phyloP scores from a whole-genome alignment of 2,329 filamentous ascomycete species.

The Neurospora sp. region DNA sequence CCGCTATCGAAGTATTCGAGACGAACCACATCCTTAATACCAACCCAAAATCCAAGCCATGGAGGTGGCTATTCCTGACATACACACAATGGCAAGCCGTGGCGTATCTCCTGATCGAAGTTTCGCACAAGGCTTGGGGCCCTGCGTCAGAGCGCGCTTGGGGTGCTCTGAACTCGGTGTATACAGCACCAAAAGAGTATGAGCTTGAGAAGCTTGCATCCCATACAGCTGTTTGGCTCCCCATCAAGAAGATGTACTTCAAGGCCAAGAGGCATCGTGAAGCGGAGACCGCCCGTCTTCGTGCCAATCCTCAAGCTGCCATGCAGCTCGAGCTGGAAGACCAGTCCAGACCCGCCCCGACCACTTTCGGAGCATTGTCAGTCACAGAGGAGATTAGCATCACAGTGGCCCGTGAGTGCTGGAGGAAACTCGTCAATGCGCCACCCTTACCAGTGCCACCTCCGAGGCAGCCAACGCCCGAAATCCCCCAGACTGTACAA shows the following conservation, averaged over 20 bases:
- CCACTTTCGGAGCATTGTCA: constrained; percentile 36
- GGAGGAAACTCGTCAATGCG: constrained; percentile 37
- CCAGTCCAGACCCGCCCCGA: constrained; percentile 31
- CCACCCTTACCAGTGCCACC: constrained; percentile 12
- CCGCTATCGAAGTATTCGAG: constrained; percentile 45
- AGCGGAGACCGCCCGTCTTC: constrained; percentile 38
- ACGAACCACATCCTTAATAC: constrained; percentile 44
- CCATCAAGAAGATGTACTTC: constrained; percentile 42
- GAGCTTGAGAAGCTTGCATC: constrained; percentile 35
- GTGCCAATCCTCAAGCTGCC: constrained; percentile 37
- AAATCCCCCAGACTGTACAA: not conserved
- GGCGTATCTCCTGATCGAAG: constrained; percentile 44
- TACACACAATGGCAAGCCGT: constrained; percentile 51
- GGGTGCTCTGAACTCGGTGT: constrained; percentile 29
- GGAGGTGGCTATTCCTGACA: constrained; percentile 50
- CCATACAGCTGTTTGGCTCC: constrained; percentile 41
- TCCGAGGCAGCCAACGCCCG: not conserved
- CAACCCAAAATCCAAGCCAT: constrained; percentile 37
- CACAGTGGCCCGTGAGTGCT: constrained; percentile 33
- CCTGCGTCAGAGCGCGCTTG: constrained; percentile 37
- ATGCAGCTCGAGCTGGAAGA: constrained; percentile 39
- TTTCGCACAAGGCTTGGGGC: constrained; percentile 35
- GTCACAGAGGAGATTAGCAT: constrained; percentile 30
- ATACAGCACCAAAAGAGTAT: constrained; percentile 24
- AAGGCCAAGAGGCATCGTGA: constrained; percentile 42